Evolutionary conservation across 2,329 filamentous ascomycete genomes (phyloP).

Genomic region (Calonectria hongkongensis): DNA sequence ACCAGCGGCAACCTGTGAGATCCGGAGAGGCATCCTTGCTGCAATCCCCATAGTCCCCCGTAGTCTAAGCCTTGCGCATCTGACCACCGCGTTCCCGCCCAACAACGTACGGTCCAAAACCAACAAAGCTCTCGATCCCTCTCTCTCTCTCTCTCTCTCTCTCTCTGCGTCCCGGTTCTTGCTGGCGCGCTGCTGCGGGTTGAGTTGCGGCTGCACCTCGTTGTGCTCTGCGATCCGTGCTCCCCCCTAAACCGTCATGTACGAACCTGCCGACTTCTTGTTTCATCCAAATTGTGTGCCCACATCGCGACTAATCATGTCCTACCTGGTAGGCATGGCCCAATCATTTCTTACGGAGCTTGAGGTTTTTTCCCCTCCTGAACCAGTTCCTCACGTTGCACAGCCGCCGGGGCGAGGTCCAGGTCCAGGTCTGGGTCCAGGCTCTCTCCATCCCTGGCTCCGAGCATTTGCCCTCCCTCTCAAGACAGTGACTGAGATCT

Average conservation of each 20-base stretch:
- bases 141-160: background rate
- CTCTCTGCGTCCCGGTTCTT: constrained; percentile 1
- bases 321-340: background rate
- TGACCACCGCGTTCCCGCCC: constrained; percentile 12
- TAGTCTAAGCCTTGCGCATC: constrained; percentile 25
- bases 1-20: constrained; percentile 22
- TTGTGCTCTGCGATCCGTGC: constrained; percentile 24
- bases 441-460: background rate
- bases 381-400: constrained; percentile 15
- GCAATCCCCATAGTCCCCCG: constrained; percentile 10
- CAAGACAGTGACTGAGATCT: constrained; percentile 15
- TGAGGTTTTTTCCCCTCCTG: background rate
- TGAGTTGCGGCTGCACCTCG: constrained; percentile 13
- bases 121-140: background rate
- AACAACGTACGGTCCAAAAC: background rate
- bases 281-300: constrained; percentile 40
- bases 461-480: background rate
- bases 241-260: constrained; percentile 14
- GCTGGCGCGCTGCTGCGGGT: background rate
- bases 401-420: constrained; percentile 1
- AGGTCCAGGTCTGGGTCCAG: background rate
- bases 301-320: constrained; percentile 24
- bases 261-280: constrained; percentile 33
- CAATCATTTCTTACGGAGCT: background rate
- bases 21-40: constrained; percentile 20